These are phyloP conservation scores for Phoma herbarum DNA, from an alignment of 2,329 filamentous ascomycete genomes.

Conservation along the genomic window DNA sequence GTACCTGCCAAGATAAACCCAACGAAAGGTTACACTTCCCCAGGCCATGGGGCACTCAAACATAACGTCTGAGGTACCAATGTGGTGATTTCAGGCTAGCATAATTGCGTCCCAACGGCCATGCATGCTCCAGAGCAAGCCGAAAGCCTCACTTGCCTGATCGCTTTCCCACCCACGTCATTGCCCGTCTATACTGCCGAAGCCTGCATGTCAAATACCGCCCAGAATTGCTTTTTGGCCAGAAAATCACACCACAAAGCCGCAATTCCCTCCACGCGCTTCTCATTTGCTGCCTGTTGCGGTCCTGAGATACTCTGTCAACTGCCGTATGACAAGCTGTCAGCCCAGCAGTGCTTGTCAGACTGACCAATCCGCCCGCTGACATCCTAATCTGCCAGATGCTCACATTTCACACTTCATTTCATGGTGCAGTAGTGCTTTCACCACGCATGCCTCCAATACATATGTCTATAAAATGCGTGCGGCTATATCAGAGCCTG, in stretches of 20 bases:
- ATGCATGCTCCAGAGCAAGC: slow-evolving; percentile 8
- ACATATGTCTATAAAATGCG: not conserved
- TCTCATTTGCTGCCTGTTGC: not conserved
- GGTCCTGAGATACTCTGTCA: not conserved
- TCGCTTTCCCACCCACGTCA: slow-evolving; percentile 1
- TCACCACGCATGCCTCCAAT: not conserved
- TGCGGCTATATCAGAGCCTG: not conserved
- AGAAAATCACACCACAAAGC: not conserved
- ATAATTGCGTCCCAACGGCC: slow-evolving; percentile 1
- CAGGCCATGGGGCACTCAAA: not conserved
- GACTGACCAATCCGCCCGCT: not conserved
- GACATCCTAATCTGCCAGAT: not conserved
- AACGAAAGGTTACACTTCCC: not conserved
- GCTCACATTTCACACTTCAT: not conserved
- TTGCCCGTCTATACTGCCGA: not conserved
- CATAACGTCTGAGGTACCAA: not conserved
- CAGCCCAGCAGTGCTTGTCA: not conserved
- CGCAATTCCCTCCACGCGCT: not conserved
- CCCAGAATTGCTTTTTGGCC: not conserved
- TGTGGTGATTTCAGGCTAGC: not conserved
- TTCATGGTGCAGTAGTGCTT: not conserved
- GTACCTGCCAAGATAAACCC: slow-evolving; percentile 18
- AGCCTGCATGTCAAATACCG: not conserved
- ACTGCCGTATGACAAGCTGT: not conserved
- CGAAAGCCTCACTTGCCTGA: slow-evolving; percentile 1